A percentile compares a stretch with the other conserved stretches of the same genome.
phyloP scores from a whole-genome alignment of 2,329 filamentous ascomycete genomes.

The Phoma herbarum region DNA sequence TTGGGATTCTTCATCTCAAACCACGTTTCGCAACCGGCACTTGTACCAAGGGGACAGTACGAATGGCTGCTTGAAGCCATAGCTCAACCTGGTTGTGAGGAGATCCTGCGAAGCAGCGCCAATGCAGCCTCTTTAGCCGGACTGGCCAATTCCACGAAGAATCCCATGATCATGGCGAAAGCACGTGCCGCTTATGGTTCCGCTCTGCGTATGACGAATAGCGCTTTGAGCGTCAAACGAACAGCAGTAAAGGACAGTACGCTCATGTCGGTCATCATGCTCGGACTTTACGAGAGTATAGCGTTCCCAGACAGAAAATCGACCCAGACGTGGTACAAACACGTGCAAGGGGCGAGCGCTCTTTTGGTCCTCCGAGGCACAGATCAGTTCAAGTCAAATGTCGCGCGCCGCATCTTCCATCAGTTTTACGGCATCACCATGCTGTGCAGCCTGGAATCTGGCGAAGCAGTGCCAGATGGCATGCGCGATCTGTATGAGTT shows the following conservation, averaged over 20 bases:
- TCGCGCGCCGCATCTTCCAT: constrained; percentile 39
- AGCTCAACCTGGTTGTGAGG: constrained; percentile 25
- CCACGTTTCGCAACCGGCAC: constrained; percentile 33
- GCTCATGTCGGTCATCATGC: constrained; percentile 42
- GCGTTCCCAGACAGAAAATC: constrained; percentile 39
- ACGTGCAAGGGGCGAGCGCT: constrained; percentile 45
- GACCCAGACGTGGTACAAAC: constrained; percentile 43
- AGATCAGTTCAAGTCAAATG: constrained; percentile 31
- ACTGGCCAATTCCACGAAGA: constrained; percentile 39
- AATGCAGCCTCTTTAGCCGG: constrained; percentile 38
- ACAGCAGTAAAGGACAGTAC: constrained; percentile 38
- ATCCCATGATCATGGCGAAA: constrained; percentile 32
- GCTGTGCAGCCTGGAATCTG: constrained; percentile 33
- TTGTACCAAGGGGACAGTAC: constrained; percentile 40
- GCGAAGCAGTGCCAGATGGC: constrained; percentile 26
- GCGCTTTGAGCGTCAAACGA: constrained; percentile 28
- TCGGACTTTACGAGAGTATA: constrained; percentile 48
- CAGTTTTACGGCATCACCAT: constrained; percentile 42
- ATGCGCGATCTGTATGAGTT: constrained; percentile 36
- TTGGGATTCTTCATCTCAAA: constrained; percentile 44
- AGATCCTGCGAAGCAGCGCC: constrained; percentile 34
- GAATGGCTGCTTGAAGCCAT: constrained; percentile 40
- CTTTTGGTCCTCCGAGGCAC: constrained; percentile 45
- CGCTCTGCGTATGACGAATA: constrained; percentile 38
- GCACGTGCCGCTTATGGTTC: constrained; percentile 37